These are phyloP conservation scores for Trypanosoma grayi DNA, from an alignment of 208 protist species.

Conservation along the genomic window DNA sequence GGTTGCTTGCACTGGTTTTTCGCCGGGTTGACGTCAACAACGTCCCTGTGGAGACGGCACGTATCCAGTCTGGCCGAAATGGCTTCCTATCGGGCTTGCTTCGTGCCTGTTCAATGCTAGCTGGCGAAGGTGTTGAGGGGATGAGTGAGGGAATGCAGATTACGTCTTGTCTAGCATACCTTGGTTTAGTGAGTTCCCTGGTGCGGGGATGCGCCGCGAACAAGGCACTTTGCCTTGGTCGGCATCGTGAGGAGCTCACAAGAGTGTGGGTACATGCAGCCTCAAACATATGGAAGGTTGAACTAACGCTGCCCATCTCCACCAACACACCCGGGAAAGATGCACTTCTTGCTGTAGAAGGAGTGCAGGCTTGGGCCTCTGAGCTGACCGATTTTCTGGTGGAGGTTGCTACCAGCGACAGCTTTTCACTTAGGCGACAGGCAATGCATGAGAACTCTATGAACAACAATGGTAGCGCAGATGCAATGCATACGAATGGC, in stretches of 20 bases:
- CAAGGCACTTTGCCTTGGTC: conserved; percentile 38
- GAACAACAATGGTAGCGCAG: neutral
- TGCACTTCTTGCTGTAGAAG: conserved; percentile 32
- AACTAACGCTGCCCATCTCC: conserved; percentile 34
- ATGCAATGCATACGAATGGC: neutral
- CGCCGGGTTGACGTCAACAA: conserved; percentile 20
- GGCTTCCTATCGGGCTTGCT: conserved; percentile 35
- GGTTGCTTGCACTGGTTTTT: conserved; percentile 28
- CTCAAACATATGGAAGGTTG: conserved; percentile 36
- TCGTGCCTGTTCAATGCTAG: conserved; percentile 6
- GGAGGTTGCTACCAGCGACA: conserved; percentile 62
- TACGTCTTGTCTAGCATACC: conserved; percentile 38
- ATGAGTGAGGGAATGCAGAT: conserved; percentile 21
- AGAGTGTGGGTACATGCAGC: conserved; percentile 37
- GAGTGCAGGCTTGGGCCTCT: conserved; percentile 46
- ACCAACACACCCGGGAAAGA: conserved; percentile 30
- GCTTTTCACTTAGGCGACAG: conserved; percentile 59
- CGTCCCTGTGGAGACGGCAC: neutral
- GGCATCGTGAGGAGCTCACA: conserved; percentile 36
- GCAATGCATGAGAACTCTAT: conserved; percentile 18
- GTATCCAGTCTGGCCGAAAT: conserved; percentile 7
- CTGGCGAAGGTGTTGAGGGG: conserved; percentile 8
- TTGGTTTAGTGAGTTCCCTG: conserved; percentile 43
- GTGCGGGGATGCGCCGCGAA: conserved; percentile 39
- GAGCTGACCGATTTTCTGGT: conserved; percentile 67